Evolutionary conservation across 208 protist species (phyloP).

Genomic region (Crithidia acanthocephali): DNA sequence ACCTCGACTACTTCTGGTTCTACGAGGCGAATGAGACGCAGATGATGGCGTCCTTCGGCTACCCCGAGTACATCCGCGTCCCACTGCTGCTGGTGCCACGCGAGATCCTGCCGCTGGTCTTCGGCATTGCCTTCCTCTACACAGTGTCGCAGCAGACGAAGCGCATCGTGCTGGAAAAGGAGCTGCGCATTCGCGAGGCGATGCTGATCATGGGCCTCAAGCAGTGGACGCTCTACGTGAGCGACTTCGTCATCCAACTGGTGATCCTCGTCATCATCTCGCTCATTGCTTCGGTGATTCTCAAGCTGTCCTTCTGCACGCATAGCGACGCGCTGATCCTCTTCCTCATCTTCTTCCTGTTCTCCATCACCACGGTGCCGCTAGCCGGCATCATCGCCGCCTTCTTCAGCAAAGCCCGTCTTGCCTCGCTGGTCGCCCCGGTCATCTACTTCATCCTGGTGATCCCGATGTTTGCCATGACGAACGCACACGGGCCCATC

Average conservation of each 20-base stretch:
- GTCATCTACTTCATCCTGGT: slow-evolving; percentile 70
- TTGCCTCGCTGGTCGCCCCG: slow-evolving; percentile 64
- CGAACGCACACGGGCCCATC: slow-evolving; percentile 25
- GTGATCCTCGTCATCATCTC: slow-evolving; percentile 34
- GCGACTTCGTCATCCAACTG: slow-evolving; percentile 66
- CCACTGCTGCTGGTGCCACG: too few relatives aligned
- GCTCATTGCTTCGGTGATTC: slow-evolving; percentile 48
- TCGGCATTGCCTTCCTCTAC: slow-evolving; percentile 55
- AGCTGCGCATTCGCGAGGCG: slow-evolving; percentile 81
- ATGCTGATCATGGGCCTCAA: slow-evolving; percentile 91
- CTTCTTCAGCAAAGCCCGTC: slow-evolving; percentile 76
- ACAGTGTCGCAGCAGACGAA: slow-evolving; percentile 77
- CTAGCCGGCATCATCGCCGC: slow-evolving; percentile 60
- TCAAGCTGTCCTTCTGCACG: slow-evolving; percentile 54
- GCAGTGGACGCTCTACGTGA: slow-evolving; percentile 53
- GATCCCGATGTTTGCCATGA: slow-evolving; percentile 66
- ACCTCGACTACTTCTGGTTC: slow-evolving; percentile 36
- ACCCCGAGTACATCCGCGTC: slow-evolving; percentile 46
- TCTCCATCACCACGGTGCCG: slow-evolving; percentile 46
- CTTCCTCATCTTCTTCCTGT: slow-evolving; percentile 68
- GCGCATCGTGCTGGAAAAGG: slow-evolving; percentile 86
- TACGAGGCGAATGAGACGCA: slow-evolving; percentile 35
- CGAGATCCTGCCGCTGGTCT: slow-evolving; percentile 53
- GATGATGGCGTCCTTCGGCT: slow-evolving; percentile 33
- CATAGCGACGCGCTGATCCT: slow-evolving; percentile 44